Conservation (phyloP, 2,329 filamentous ascomycete genomes). For the Botrytis galanthina region DNA sequence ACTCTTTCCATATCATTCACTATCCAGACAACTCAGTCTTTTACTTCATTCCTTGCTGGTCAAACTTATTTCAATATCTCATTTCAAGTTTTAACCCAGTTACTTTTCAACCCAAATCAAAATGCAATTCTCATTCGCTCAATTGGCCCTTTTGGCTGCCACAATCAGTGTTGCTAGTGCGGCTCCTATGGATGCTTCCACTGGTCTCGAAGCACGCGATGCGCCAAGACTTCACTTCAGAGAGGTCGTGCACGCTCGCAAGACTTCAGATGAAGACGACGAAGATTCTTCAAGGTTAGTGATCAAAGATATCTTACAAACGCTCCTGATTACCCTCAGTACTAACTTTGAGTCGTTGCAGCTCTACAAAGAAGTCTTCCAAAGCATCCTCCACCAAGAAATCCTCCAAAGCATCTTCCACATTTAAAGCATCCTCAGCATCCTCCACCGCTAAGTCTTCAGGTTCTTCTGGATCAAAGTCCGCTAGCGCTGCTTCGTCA, state of each 20-base stretch:
- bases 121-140: constrained; percentile 16
- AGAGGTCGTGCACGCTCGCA: background rate
- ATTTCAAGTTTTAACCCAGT: background rate
- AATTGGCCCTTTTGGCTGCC: constrained; percentile 1
- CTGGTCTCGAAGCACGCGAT: background rate
- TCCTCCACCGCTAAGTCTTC: background rate
- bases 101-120: background rate
- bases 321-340: background rate
- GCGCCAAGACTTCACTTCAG: background rate
- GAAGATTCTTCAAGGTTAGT: background rate
- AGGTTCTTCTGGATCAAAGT: background rate
- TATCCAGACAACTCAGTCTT: background rate
- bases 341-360: background rate
- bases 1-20: background rate
- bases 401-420: background rate
- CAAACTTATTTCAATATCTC: background rate
- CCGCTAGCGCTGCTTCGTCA: background rate
- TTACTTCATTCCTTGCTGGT: constrained; percentile 4
- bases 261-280: background rate
- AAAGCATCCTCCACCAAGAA: background rate
- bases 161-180: background rate
- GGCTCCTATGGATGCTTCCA: background rate
- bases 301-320: background rate
- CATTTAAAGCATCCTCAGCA: background rate
- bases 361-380: background rate